Evolutionary conservation across 352 stramenopile genomes (phyloP), one percentile per base, ranked within the genome.

Genomic region (Globisporangium nodosum): DNA sequence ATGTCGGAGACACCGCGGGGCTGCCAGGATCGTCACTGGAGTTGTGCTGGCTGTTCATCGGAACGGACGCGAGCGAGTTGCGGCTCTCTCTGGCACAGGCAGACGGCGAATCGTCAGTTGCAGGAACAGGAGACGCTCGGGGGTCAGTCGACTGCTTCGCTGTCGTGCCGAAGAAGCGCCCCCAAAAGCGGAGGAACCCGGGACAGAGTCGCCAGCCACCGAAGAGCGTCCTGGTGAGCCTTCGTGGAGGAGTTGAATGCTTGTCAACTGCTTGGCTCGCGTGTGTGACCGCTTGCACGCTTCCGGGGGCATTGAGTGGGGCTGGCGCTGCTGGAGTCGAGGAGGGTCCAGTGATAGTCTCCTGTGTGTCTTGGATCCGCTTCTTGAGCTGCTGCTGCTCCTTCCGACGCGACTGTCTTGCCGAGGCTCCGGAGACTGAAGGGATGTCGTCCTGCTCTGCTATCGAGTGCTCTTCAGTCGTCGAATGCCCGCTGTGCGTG

Each of bases 131-230:
- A 58, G 50, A 53, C 2, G 40, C 35, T 49, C 27, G 33, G 18
- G 49, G 27, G 39, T 54, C 51, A 45, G 50, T 54, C 43, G 50
- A 27, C 6, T 18, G 40, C n/a, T 46, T 40, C 12, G 42, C n/a
- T 33, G 49, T 39, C 7, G 68, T 61, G 30, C 69, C 66, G 45
- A 90, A 82, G 58, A 77, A 83, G n/a, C 78, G 77, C 37, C 87
- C 76, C 45, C 78, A 88, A 50, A 90, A 81, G 49, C 78, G 77
- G 30, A 87, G 58, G 39, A 90, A 81, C n/a, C 78, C 80, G 21
- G 80, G 77, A 54, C 77, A 90, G 37, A 90, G 73, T 33, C 82
- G 77, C 60, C 75, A 83, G 43, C 69, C 65, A 56, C 65, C 64
- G 13, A 68, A 63, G 30, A 53, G 62, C 11, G 58, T 12, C 27